Percentiles rank a stretch among this genome's conserved stretches.
Conservation (phyloP, 352 stramenopile species). For the Blastocystis sp. region DNA sequence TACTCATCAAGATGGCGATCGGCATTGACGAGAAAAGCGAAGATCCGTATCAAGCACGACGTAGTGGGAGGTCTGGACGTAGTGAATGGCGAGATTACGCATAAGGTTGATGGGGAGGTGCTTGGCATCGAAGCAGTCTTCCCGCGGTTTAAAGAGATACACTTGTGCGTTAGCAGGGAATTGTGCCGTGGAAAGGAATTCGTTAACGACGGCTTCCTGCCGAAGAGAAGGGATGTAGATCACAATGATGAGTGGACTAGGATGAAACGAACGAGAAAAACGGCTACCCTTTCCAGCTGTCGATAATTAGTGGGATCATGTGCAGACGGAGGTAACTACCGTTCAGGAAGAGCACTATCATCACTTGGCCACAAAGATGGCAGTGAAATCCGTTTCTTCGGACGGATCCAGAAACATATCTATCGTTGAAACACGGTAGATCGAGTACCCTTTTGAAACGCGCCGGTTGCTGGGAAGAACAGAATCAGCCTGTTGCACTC, state of each 20-base stretch:
- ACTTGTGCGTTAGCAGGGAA: background rate
- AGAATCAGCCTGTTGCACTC: background rate
- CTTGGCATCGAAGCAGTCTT: background rate
- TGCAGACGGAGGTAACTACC: background rate
- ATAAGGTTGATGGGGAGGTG: slow-evolving; percentile 43
- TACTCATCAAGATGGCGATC: background rate
- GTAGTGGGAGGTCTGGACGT: slow-evolving; percentile 25
- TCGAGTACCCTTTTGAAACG: background rate
- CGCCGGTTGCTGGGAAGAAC: background rate
- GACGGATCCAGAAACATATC: background rate
- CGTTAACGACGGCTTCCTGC: background rate
- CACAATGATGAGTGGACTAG: background rate
- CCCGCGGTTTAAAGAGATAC: background rate
- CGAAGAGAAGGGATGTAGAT: background rate
- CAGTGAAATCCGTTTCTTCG: background rate
- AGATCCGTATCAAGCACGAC: slow-evolving; percentile 40
- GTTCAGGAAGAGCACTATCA: background rate
- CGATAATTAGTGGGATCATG: background rate
- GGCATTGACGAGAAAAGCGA: background rate
- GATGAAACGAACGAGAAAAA: background rate
- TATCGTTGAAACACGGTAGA: background rate
- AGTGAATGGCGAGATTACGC: slow-evolving; percentile 29
- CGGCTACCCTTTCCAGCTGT: background rate
- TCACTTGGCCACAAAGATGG: background rate
- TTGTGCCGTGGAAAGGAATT: background rate